A percentile compares a stretch with the other conserved stretches of the same genome.
Evolutionary conservation across 23 red algal genomes (phyloP).

Genomic region (Gracilaria gracilis): DNA sequence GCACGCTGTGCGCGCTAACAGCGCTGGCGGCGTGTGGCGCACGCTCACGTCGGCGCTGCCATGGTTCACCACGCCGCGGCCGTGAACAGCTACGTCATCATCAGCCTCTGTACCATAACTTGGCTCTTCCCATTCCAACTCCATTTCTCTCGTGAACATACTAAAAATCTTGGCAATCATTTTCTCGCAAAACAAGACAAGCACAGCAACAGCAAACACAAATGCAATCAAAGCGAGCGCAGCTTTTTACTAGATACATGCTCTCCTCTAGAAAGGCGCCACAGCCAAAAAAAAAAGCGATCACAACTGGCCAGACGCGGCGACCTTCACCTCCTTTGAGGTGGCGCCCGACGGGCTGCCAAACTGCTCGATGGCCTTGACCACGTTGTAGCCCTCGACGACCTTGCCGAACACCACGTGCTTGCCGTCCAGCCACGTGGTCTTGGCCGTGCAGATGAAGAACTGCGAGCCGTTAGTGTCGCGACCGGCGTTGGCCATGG

Average conservation of each 20-base stretch:
- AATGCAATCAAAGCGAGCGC: neutral
- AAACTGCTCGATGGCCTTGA: slow-evolving; percentile 71
- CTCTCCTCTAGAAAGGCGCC: no score
- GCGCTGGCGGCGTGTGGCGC: neutral
- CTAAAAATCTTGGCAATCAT: no score
- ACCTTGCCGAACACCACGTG: slow-evolving; percentile 99
- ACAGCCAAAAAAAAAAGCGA: neutral
- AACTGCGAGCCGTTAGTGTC: slow-evolving; percentile 98
- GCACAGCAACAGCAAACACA: neutral
- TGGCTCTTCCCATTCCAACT: no score
- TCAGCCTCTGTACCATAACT: no score
- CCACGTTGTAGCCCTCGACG: slow-evolving; percentile 84
- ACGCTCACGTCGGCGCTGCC: neutral
- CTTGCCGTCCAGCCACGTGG: slow-evolving; percentile 87
- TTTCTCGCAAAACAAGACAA: no score
- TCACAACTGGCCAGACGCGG: slow-evolving; percentile 75
- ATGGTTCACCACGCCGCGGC: no score
- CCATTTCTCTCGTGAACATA: no score
- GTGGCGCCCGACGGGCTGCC: slow-evolving; percentile 14
- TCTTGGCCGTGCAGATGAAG: slow-evolving; percentile 82
- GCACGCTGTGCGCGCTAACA: neutral
- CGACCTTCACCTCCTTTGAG: slow-evolving; percentile 60
- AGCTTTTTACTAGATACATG: neutral
- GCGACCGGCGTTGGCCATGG: slow-evolving; percentile 97
- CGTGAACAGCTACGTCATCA: no score